Conservation (phyloP, 106 monocot genomes). For the Cymbidium sinense region DNA sequence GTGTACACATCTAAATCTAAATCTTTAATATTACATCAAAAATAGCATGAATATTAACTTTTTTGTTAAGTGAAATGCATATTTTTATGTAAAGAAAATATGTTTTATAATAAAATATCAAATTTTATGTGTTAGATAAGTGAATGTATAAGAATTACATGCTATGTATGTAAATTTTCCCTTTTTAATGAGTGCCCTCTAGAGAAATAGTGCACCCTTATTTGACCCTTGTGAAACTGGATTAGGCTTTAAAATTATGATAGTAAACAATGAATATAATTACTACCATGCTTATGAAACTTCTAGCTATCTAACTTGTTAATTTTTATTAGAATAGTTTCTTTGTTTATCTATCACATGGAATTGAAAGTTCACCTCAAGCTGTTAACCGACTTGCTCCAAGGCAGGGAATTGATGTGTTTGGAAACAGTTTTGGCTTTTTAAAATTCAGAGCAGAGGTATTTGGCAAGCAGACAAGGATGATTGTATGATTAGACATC, state of each 20-base stretch:
- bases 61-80: too few relatives aligned
- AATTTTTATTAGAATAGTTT: neutral
- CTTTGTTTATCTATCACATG: neutral
- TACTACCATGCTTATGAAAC: neutral
- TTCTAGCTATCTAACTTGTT: neutral
- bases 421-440: conserved; percentile 79
- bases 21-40: too few relatives aligned
- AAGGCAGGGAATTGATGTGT: conserved; percentile 90
- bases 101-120: too few relatives aligned
- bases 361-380: neutral
- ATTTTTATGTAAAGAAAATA: too few relatives aligned
- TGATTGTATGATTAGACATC: conserved; percentile 41
- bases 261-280: neutral
- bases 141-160: too few relatives aligned
- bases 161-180: too few relatives aligned
- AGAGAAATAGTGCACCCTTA: neutral
- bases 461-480: conserved; percentile 61
- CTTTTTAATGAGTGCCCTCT: too few relatives aligned
- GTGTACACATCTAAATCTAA: too few relatives aligned
- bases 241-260: neutral
- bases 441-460: conserved; percentile 95
- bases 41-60: too few relatives aligned
- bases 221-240: neutral
- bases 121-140: too few relatives aligned
- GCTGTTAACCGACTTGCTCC: neutral